Percentiles rank a stretch among this genome's conserved stretches.
Conservation (phyloP, 352 stramenopile genomes). For the Hyphochytrium catenoides region DNA sequence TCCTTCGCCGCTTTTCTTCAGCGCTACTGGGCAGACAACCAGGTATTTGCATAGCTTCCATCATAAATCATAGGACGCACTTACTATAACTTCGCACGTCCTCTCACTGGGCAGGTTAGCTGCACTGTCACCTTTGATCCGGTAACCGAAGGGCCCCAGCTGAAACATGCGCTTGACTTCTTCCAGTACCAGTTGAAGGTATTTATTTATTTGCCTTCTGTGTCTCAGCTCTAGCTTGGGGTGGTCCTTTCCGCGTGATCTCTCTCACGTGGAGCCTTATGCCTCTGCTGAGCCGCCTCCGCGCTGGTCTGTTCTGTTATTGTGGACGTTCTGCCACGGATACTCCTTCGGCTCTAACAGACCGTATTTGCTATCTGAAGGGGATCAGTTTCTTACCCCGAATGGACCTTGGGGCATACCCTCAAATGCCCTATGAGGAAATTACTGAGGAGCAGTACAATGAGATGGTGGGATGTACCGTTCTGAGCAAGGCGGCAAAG, state of each 20-base stretch:
- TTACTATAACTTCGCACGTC: conserved; percentile 1
- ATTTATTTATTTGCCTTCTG: too few relatives aligned
- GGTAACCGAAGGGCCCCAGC: conserved; percentile 36
- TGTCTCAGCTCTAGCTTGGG: too few relatives aligned
- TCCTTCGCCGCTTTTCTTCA: conserved; percentile 70
- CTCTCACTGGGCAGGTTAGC: conserved; percentile 28
- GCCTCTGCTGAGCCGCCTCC: too few relatives aligned
- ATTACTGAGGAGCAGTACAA: conserved; percentile 42
- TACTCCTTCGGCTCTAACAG: too few relatives aligned
- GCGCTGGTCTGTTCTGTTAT: too few relatives aligned
- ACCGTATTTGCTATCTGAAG: too few relatives aligned
- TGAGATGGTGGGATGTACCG: conserved; percentile 16
- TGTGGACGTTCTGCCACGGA: too few relatives aligned
- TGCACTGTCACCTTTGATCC: conserved; percentile 81
- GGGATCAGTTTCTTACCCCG: conserved; percentile 65
- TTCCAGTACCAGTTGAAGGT: conserved; percentile 85
- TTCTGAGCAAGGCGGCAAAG: too few relatives aligned
- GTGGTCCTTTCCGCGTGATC: too few relatives aligned
- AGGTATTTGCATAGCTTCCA: conserved; percentile 17
- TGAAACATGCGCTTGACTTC: conserved; percentile 54
- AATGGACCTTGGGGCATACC: conserved; percentile 45
- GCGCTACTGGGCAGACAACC: conserved; percentile 78
- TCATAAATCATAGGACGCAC: too few relatives aligned
- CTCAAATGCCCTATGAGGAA: conserved; percentile 74
- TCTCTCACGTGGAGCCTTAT: too few relatives aligned